Base-by-base conservation (phyloP, 164 flowering plant genomes). In the Stephania japonica region DNA sequence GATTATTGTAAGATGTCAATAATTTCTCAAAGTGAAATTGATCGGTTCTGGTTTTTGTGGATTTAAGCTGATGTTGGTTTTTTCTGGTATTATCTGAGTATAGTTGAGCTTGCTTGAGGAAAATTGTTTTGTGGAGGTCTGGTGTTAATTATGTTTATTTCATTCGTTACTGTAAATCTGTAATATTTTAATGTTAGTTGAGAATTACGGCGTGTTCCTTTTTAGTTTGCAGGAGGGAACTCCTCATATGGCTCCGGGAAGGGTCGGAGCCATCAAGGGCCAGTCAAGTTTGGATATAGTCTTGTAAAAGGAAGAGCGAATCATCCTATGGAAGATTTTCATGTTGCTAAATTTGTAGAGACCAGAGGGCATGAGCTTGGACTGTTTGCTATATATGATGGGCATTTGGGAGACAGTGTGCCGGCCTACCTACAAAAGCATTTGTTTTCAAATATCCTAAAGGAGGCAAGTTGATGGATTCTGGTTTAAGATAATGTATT, bases 241-340 rank as follows among this genome's bases (percentile, higher is more conserved):
- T 73, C 83, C 10, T 81, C 87, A 65, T 77, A 72, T 77, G 77
- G 82, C 82, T 81, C 87, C 38, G 97, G 97, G 32, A 89, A 89
- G 80, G 93, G 94, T 56, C 81, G 86, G 80, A 86, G 88, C 83
- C 74, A 78, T 61, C 82, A 81, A 71, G 80, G 87, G 42, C 71
- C 83, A 38, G 73, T 78, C 71, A 88, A 84, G 81, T 90, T 84
- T 83, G 97, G 97, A 18, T 91, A 83, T 78, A 84, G 84, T 77
- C 83, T 91, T 23, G 88, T 89, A 32, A 90, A 91, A 81, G 97
- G 97, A 68, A 91, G 86, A 76, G 94, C 97, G 21, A 89, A 84
- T 81, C 97, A 91, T 84, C 94, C 94, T 12, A 91, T 91, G 97
- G 97, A 91, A 78, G 97, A 91, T 80, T 91, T 79, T 81, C 94